Base-by-base conservation (phyloP, 495 filamentous ascomycete genomes). In the Aspergillus affinis region DNA sequence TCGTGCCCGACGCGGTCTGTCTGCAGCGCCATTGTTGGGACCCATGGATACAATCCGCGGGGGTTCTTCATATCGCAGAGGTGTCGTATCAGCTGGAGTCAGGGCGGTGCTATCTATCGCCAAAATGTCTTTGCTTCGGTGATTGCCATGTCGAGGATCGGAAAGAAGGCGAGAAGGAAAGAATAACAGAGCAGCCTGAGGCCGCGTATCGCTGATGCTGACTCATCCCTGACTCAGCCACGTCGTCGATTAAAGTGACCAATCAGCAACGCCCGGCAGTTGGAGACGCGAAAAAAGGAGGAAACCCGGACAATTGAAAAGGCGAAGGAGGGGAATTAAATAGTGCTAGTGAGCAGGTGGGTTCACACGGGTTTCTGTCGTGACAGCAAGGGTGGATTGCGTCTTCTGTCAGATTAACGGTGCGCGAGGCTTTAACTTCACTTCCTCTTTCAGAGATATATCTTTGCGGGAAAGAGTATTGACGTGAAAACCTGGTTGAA, bases 201-300 rank as follows among this genome's bases (percentile, higher is more conserved):
- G 47, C 21, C 10, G 18, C 6, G 1, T 13, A 46, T 46, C 44
- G 44, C 5, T 5, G 44, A 2, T 13, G 44, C 13, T 46, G 44
- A 15, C 18, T 13, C 13, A 46, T 46, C 44, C 4, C 9, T 41
- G 36, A 41, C 36, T 41, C 36, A 41, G 36, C 12, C 0, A 30
- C 3, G 1, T 26, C 30, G 55, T 58, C 55, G 61, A 62, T 62
- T 58, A 62, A 55, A 27, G 41, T 0, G 17, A 36, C 61, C 55
- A 62, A 62, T 62, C 61, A 59, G 12, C 18, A 55, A 0, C 23
- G n/a, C 9, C 15, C 3, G 18, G 19, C 17, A 17, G 6, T 26
- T 49, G 47, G 47, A 19, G 21, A 10, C 21, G 47, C 10, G 0
- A 10, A 49, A 7, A 20, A 26, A 49, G 21, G 18, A 10, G 15